Percentiles rank a stretch among this genome's conserved stretches.
These are phyloP conservation scores for Lupinus albus DNA, from an alignment of 306 rosid species.

Conservation along the genomic window DNA sequence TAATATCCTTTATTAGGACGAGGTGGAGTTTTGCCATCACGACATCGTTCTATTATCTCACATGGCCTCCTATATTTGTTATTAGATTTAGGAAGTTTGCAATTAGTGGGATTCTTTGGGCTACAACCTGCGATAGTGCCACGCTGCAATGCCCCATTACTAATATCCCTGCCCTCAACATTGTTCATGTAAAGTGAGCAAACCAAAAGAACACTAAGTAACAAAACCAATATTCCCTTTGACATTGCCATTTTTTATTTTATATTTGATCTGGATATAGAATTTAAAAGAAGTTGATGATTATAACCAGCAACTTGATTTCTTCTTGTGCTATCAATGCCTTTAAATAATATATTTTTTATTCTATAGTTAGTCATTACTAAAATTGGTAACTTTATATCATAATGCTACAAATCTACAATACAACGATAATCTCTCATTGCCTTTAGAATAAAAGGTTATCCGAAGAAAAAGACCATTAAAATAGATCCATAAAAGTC, in stretches of 20 bases:
- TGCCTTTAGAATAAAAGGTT: no score
- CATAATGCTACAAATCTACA: no score
- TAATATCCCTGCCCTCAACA: neutral
- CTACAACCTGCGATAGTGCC: slow-evolving; percentile 13
- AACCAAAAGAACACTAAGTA: neutral
- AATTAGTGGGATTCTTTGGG: neutral
- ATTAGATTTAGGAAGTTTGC: neutral
- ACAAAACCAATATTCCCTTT: neutral
- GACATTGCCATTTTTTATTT: neutral
- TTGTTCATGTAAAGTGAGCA: neutral
- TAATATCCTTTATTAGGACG: no score
- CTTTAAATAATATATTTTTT: slow-evolving; percentile 1
- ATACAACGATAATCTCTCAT: no score
- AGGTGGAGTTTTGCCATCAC: neutral
- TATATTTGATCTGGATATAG: no score
- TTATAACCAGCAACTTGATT: neutral
- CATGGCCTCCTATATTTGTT: neutral
- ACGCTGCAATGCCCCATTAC: neutral
- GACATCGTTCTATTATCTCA: neutral
- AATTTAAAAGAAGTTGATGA: no score
- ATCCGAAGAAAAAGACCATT: no score
- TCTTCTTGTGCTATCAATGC: neutral
- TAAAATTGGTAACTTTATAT: neutral
- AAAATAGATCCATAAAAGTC: no score
- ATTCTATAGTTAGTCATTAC: neutral